A percentile compares a stretch with the other conserved stretches of the same genome.
Conservation (phyloP, 345 rosid species). For the Populus ilicifolia region DNA sequence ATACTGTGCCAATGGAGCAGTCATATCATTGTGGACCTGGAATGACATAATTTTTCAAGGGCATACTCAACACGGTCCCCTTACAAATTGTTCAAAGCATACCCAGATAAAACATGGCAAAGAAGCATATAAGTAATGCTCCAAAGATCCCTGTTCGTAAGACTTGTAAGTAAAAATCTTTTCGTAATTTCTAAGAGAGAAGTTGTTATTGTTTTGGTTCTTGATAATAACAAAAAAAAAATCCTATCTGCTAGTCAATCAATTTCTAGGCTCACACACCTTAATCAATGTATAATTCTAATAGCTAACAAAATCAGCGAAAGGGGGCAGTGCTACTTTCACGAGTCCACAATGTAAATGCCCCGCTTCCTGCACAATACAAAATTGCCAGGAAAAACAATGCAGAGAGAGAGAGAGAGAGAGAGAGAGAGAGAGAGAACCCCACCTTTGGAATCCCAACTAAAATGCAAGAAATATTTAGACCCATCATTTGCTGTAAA, state of each 20-base stretch:
- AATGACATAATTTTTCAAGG: conserved; percentile 16
- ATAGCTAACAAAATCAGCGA: neutral
- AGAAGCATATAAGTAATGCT: neutral
- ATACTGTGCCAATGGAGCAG: conserved; percentile 80
- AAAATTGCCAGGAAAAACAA: neutral
- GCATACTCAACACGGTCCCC: neutral
- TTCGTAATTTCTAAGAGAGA: neutral
- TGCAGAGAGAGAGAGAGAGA: no score
- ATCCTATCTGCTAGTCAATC: neutral
- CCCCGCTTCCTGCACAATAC: neutral
- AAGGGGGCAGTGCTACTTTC: neutral
- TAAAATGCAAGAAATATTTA: no score
- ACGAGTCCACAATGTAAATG: neutral
- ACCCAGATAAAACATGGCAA: neutral
- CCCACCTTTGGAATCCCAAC: no score
- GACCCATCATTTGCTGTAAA: neutral
- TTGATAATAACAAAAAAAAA: neutral
- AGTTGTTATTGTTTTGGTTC: neutral
- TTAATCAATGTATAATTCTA: neutral
- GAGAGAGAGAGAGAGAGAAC: no score
- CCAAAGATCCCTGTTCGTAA: neutral
- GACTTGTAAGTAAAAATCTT: neutral
- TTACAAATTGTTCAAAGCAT: conserved; percentile 5
- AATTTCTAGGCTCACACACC: neutral
- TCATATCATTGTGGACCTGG: conserved; percentile 92